Conservation (phyloP, 768 basidiomycete genomes). For the Leccinum disarticulatum region DNA sequence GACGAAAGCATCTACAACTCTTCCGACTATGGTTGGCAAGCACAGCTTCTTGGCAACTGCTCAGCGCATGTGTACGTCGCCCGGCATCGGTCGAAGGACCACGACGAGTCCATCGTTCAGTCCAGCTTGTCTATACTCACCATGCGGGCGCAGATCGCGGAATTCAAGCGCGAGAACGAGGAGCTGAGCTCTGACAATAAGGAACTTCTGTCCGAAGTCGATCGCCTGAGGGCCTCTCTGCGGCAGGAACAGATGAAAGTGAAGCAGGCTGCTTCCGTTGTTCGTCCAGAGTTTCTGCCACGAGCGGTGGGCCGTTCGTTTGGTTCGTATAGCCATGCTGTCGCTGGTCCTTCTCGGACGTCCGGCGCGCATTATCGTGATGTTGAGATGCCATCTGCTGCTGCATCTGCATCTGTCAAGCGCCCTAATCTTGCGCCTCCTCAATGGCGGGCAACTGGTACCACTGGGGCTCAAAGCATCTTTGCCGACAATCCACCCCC, state of each 20-base stretch:
- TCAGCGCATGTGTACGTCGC: slow-evolving; percentile 58
- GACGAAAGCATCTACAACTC: slow-evolving; percentile 46
- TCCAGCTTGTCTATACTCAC: slow-evolving; percentile 50
- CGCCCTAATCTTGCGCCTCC: background rate
- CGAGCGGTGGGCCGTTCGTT: background rate
- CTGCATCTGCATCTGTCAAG: background rate
- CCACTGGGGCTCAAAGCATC: slow-evolving; percentile 22
- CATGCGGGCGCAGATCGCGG: slow-evolving; percentile 40
- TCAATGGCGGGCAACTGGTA: background rate
- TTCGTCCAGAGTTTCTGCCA: background rate
- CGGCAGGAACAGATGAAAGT: slow-evolving; percentile 13
- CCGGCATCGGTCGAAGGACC: slow-evolving; percentile 19
- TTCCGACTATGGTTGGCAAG: slow-evolving; percentile 57
- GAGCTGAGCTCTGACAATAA: slow-evolving; percentile 25
- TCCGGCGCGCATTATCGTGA: background rate
- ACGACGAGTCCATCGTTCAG: slow-evolving; percentile 42
- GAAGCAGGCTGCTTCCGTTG: background rate
- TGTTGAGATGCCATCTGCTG: background rate
- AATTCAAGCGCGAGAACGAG: slow-evolving; percentile 35
- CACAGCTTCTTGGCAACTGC: slow-evolving; percentile 58
- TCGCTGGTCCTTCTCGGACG: slow-evolving; percentile 25
- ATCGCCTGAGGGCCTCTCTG: slow-evolving; percentile 15
- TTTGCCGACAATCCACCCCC: slow-evolving; percentile 30
- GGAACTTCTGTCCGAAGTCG: slow-evolving; percentile 28
- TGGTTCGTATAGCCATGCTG: slow-evolving; percentile 17